A percentile compares a stretch with the other conserved stretches of the same genome.
Evolutionary conservation across 441 rosid genomes (phyloP).

Genomic region (Eugenia klotzschiana): DNA sequence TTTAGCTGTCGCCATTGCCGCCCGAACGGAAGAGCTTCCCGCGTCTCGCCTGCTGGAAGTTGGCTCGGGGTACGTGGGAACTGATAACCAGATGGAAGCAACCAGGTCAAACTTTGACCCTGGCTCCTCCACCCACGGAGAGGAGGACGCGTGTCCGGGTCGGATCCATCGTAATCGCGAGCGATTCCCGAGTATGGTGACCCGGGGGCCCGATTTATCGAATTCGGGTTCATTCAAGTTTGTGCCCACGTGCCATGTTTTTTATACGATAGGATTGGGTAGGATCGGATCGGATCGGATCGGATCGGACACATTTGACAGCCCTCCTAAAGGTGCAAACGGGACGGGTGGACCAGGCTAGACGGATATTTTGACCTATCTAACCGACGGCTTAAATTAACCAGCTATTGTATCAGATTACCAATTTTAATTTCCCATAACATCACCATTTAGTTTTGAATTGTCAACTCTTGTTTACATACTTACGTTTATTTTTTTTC

Average conservation of each 20-base stretch:
- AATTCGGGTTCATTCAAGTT: not conserved
- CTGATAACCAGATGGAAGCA: not conserved
- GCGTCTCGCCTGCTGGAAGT: not conserved
- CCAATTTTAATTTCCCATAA: not conserved
- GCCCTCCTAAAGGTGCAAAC: not conserved
- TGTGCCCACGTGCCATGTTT: not conserved
- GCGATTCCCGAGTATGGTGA: not conserved
- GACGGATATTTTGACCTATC: not conserved
- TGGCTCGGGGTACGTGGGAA: not conserved
- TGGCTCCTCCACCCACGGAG: not conserved
- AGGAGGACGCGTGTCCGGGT: not conserved
- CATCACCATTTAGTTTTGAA: not conserved
- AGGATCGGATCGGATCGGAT: not conserved
- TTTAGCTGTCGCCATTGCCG: not conserved
- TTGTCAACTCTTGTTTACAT: not conserved
- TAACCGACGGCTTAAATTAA: not conserved
- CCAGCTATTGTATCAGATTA: not conserved
- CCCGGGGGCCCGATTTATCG: not conserved
- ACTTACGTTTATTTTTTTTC: not conserved
- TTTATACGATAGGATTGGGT: too few species aligned
- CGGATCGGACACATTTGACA: too few species aligned
- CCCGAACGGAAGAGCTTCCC: not conserved
- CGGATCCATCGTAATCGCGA: not conserved
- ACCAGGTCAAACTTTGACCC: not conserved
- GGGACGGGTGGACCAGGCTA: not conserved